Conservation (phyloP, 1,284 basidiomycete species). For the Tylopilus sp. region DNA sequence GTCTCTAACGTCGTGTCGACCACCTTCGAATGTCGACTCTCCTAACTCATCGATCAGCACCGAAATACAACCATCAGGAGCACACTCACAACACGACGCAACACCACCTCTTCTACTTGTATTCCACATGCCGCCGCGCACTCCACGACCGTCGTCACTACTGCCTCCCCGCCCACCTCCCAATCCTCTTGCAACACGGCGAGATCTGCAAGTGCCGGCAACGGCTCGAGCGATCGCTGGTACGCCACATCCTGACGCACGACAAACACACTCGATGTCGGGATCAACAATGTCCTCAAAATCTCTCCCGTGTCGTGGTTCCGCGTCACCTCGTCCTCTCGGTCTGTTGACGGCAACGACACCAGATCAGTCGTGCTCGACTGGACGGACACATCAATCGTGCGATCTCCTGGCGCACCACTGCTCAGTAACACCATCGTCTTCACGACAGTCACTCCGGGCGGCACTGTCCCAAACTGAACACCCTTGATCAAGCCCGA, state of each 20-base stretch:
- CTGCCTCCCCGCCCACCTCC: conserved; percentile 69
- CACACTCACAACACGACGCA: conserved; percentile 59
- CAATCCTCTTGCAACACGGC: conserved; percentile 65
- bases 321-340: conserved; percentile 14
- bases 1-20: conserved; percentile 52
- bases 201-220: conserved; percentile 57
- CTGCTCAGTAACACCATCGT: conserved; percentile 68
- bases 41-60: conserved; percentile 46
- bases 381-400: conserved; percentile 81
- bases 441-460: conserved; percentile 66
- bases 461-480: conserved; percentile 67
- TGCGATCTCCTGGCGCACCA: conserved; percentile 72
- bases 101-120: conserved; percentile 58
- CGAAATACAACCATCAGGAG: neutral
- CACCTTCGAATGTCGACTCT: conserved; percentile 58
- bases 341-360: conserved; percentile 7
- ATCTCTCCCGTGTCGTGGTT: conserved; percentile 59
- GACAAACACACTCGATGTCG: conserved; percentile 66
- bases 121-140: conserved; percentile 66
- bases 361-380: conserved; percentile 50
- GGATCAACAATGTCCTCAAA: conserved; percentile 71
- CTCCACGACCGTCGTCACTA: conserved; percentile 61
- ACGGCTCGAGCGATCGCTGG: conserved; percentile 45
- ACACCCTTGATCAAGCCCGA: conserved; percentile 80
- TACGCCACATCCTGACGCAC: conserved; percentile 64